Evolutionary conservation across 2,329 filamentous ascomycete species (phyloP), one percentile per base, ranked within the genome.

Genomic region (Alternaria sp.): DNA sequence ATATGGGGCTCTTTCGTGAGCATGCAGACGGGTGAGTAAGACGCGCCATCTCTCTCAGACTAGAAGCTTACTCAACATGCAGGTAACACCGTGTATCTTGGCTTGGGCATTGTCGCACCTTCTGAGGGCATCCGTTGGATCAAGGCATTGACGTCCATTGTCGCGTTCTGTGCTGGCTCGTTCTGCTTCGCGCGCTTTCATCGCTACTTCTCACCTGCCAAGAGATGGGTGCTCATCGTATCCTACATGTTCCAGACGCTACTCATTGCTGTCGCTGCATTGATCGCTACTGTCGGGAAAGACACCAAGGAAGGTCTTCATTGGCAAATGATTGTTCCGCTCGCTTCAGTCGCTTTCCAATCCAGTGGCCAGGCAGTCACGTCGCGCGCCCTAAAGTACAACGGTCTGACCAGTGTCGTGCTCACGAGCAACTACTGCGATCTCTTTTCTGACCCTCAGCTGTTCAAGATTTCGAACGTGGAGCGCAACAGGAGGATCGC

Each of bases 401-500:
- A 88, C 61, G 88, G 89, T 3, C 81, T 95, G 19, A 93, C 91
- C 0, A 93, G 90, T 65, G 91, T 93, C 15, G 92, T 94, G 4
- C 80, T 96, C 62, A 95, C 92, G 1, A 93, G 90, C 75, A 89
- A 92, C 65, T 95, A 94, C 81, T 93, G 91, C 74, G 92, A 95
- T 76, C 74, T 95, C 19, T 93, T 93, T 69, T 91, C 89, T 1
- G 91, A 93, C 71, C 80, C 83, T 10, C 81, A 83, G 9, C 64
- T 89, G n/a, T 77, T 87, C 5, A 77, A 76, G 0, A 63, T 77
- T 12, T 72, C 77, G 2, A 85, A 88, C 59, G 76, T 82, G 0
- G 86, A 88, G 73, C 79, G 87, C 52, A 87, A 88, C 73, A 80
- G 85, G 53, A 80, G 87, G 49, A 72, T 81, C 1, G 82, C 80